These are phyloP conservation scores for Ophiostoma montium DNA, from an alignment of 2,329 filamentous ascomycete species.

Conservation along the genomic window DNA sequence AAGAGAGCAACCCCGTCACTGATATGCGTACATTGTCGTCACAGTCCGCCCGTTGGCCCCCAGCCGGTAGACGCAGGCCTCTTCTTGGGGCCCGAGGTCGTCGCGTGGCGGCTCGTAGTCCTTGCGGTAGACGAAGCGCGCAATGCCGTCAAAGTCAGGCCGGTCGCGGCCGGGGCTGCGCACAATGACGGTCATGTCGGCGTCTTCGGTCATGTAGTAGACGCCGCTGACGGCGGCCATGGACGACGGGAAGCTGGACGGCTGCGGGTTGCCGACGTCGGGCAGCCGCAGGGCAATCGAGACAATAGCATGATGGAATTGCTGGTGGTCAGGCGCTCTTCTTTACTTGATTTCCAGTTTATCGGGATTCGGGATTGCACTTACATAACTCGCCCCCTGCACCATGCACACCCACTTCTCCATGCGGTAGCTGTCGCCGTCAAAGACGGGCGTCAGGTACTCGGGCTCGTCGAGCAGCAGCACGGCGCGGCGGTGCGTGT, in stretches of 20 bases:
- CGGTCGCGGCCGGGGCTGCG: background rate
- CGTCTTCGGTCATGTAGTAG: conserved; percentile 3
- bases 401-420: conserved; percentile 8
- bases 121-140: conserved; percentile 8
- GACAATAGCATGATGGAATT: conserved; percentile 12
- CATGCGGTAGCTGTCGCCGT: conserved; percentile 1
- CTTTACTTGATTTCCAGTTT: background rate
- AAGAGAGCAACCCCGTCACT: background rate
- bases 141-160: conserved; percentile 9
- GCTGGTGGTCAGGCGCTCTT: conserved; percentile 6
- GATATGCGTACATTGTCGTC: background rate
- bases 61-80: conserved; percentile 5
- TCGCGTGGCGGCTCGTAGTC: conserved; percentile 2
- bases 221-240: conserved; percentile 7
- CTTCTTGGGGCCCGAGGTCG: background rate
- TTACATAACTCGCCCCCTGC: conserved; percentile 6
- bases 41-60: conserved; percentile 2
- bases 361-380: background rate
- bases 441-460: conserved; percentile 5
- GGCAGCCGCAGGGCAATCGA: conserved; percentile 6
- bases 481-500: conserved; percentile 5
- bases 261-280: background rate
- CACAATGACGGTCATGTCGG: conserved; percentile 10
- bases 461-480: conserved; percentile 12
- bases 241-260: conserved; percentile 1